Percentiles rank a stretch among this genome's conserved stretches.
Conservation (phyloP, 768 basidiomycete genomes). For the Russula lepida region DNA sequence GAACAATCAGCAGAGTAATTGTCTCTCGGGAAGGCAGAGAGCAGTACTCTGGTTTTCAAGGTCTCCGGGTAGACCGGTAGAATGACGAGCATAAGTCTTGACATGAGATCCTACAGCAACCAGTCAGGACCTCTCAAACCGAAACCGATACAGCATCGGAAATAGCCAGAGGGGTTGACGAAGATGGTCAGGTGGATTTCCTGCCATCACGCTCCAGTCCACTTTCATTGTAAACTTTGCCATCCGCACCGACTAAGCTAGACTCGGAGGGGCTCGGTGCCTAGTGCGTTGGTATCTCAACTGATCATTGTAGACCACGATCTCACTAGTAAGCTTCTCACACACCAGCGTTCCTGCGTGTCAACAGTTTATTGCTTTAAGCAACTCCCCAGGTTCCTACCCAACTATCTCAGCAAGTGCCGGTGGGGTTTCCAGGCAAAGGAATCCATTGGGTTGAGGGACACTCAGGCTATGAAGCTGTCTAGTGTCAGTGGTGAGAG, state of each 20-base stretch:
- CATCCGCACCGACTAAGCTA: not conserved
- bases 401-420: too few relatives aligned
- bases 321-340: too few relatives aligned
- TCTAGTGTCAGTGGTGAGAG: too few relatives aligned
- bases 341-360: too few relatives aligned
- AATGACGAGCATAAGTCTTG: not conserved
- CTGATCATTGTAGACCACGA: not conserved
- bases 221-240: not conserved
- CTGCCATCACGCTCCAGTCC: not conserved
- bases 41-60: not conserved
- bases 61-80: too few relatives aligned
- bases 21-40: not conserved
- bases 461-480: too few relatives aligned
- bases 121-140: not conserved
- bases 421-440: too few relatives aligned
- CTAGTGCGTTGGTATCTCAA: not conserved
- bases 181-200: not conserved
- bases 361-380: too few relatives aligned
- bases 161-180: not conserved
- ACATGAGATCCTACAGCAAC: not conserved
- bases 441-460: too few relatives aligned
- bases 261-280: not conserved
- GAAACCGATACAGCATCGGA: not conserved
- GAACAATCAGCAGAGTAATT: not conserved
- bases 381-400: too few relatives aligned